Conservation (phyloP, 306 rosid species). For the Prinsepia uniflora region DNA sequence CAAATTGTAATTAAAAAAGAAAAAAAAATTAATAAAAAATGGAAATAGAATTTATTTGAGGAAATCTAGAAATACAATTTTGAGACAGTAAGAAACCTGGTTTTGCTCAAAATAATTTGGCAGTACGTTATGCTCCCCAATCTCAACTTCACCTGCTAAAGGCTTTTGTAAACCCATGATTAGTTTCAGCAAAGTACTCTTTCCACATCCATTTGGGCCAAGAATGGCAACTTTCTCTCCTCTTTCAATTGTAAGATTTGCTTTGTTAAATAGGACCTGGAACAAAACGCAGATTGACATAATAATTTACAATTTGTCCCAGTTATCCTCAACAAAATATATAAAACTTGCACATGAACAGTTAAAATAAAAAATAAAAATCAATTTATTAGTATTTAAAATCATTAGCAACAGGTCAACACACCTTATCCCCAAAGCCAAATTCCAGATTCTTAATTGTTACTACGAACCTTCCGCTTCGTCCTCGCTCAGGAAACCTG, state of each 20-base stretch:
- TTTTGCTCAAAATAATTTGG: constrained; percentile 99
- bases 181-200: constrained; percentile 89
- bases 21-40: too few relatives aligned
- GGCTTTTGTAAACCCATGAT: constrained; percentile 88
- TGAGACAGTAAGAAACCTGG: constrained; percentile 53
- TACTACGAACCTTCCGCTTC: constrained; percentile 84
- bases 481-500: constrained; percentile 93
- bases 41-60: neutral
- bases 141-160: constrained; percentile 64
- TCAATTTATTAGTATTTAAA: neutral
- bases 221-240: constrained; percentile 94
- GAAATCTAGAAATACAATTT: constrained; percentile 8
- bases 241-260: constrained; percentile 82
- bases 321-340: neutral
- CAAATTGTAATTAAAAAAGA: neutral
- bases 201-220: constrained; percentile 99
- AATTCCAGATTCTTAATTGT: constrained; percentile 63
- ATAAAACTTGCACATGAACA: neutral
- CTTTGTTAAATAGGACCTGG: constrained; percentile 72
- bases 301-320: constrained; percentile 16
- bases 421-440: constrained; percentile 76
- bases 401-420: constrained; percentile 22
- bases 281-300: constrained; percentile 29
- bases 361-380: neutral
- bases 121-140: constrained; percentile 90